A percentile compares a stretch with the other conserved stretches of the same genome.
phyloP scores from a whole-genome alignment of 345 rosid genomes.

The Salix koriyanagi region DNA sequence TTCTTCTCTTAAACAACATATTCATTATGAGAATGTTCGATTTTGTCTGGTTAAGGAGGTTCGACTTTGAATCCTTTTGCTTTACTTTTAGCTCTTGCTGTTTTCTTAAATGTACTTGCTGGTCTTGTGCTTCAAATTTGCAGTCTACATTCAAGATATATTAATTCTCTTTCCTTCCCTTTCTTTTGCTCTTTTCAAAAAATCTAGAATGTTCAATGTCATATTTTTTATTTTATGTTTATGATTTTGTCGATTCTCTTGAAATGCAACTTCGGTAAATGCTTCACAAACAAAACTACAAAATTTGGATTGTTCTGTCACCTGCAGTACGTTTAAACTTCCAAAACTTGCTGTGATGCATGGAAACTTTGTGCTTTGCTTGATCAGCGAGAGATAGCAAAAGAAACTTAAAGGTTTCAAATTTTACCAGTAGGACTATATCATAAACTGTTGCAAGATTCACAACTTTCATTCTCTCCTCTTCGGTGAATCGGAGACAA shows the following conservation, averaged over 20 bases:
- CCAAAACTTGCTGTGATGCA: not conserved
- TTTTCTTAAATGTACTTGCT: not conserved
- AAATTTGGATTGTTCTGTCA: not conserved
- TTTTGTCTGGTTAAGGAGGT: conserved; percentile 7
- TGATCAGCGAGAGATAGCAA: not conserved
- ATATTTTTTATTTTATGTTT: not conserved
- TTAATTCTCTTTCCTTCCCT: not conserved
- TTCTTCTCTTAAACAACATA: not conserved
- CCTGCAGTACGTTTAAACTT: not conserved
- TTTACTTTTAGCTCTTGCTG: not conserved
- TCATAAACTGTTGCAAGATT: not conserved
- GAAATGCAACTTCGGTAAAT: not conserved
- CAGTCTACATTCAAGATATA: not conserved
- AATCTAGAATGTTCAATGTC: not conserved
- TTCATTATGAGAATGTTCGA: not conserved
- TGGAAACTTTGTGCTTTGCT: not conserved
- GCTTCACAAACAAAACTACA: not conserved
- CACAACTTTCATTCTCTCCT: not conserved
- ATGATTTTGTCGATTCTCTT: not conserved
- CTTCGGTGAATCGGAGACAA: not conserved
- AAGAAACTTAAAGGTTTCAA: not conserved
- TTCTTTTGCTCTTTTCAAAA: not conserved
- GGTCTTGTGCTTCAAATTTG: not conserved
- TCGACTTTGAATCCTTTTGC: conserved; percentile 3
- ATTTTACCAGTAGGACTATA: not conserved